Conservation (phyloP, 2,329 filamentous ascomycete genomes). For the Fusarium ambrosium region DNA sequence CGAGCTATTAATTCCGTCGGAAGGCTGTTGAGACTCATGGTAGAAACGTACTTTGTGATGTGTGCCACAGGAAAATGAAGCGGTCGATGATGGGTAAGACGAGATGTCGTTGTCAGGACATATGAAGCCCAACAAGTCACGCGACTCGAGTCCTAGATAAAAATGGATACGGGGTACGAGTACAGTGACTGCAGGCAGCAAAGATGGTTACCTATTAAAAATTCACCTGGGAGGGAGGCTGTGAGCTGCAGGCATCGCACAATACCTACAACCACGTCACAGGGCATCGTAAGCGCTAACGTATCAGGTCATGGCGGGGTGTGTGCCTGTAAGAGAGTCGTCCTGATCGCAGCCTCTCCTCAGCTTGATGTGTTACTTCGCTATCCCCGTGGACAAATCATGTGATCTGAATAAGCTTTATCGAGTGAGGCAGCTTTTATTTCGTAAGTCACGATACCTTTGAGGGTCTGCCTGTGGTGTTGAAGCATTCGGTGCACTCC, state of each 20-base stretch:
- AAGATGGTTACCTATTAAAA: background rate
- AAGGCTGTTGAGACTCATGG: background rate
- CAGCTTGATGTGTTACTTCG: background rate
- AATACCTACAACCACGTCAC: background rate
- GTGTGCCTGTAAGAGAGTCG: background rate
- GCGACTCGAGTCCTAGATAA: background rate
- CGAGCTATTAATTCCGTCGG: background rate
- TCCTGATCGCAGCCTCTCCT: background rate
- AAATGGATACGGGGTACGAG: background rate
- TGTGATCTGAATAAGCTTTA: background rate
- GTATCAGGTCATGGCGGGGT: background rate
- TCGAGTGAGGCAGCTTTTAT: background rate
- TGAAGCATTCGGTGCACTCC: background rate
- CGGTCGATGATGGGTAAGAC: background rate
- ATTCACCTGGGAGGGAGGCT: background rate
- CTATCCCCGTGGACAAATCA: background rate
- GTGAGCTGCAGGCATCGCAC: background rate
- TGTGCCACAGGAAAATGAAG: background rate
- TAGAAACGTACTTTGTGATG: background rate
- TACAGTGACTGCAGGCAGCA: background rate
- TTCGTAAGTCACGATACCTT: background rate
- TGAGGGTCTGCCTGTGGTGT: background rate
- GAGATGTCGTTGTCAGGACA: background rate
- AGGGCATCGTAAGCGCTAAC: slow-evolving; percentile 3
- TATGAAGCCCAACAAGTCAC: background rate